Evolutionary conservation across 257 asterid genomes (phyloP), one percentile per base, ranked within the genome.

Genomic region (Scutellaria galericulata): DNA sequence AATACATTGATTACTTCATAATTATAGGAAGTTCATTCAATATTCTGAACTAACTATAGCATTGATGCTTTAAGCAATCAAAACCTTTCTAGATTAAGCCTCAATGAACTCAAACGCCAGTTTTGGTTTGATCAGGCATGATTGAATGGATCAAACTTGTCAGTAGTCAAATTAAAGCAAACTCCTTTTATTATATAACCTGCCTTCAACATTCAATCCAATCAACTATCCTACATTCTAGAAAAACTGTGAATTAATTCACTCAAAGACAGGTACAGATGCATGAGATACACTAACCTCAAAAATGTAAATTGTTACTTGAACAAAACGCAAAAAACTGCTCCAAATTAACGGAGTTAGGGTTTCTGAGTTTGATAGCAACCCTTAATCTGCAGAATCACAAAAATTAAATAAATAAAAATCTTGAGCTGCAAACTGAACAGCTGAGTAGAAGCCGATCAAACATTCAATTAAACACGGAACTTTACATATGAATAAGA

Each of bases 361-460:
- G 75, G 78, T 54, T 80, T 55, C 66, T 66, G 72, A 46, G 42
- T 56, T 58, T 59, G 75, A 24, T 15, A 9, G 14, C 71, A 64
- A 57, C 70, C 60, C 62, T 35, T 42, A 64, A 64, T 73, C 71
- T 70, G 85, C 70, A 65, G n/a, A 68, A 48, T n/a, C 9, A 59
- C 15, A 64, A 54, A 9, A 11, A 50, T 14, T 50, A 7, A 27
- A 1, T n/a, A 41, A 44, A 9, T 12, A 7, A 57, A 40, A 39
- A 72, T 18, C 51, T 42, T 68, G 51, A 62, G 27, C 73, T 42
- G 39, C 10, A 20, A 68, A 66, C 7, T 3, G 40, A 24, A 31
- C 35, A 13, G 12, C 47, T 22, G 4, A 44, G 64, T 35, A 40
- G 61, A 56, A 55, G 18, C 11, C 40, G 67, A 69, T 57, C 64